These are phyloP conservation scores for Comarum palustre DNA, from an alignment of 306 rosid genomes.

Conservation along the genomic window DNA sequence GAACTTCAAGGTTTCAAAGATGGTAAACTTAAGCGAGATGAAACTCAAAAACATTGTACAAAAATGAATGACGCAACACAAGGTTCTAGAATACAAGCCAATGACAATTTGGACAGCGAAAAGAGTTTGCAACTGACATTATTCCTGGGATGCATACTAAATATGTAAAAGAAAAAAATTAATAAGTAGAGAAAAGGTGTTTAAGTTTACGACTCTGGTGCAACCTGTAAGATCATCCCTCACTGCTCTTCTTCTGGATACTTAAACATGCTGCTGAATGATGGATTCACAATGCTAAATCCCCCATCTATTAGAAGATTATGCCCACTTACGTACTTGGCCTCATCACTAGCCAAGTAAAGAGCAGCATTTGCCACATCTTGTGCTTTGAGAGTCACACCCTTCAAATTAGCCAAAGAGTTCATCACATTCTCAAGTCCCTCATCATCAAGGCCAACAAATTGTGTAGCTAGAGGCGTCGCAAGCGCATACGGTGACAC, in stretches of 20 bases:
- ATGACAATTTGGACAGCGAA: background rate
- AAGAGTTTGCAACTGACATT: background rate
- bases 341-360: conserved; percentile 69
- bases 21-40: background rate
- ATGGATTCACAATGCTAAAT: conserved; percentile 55
- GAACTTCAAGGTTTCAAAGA: background rate
- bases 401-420: conserved; percentile 51
- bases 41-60: background rate
- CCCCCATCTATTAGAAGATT: conserved; percentile 76
- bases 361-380: conserved; percentile 83
- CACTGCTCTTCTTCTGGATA: conserved; percentile 31
- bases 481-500: conserved; percentile 65
- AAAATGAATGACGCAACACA: background rate
- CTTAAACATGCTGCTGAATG: conserved; percentile 40
- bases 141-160: background rate
- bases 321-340: conserved; percentile 73
- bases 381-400: conserved; percentile 51
- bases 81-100: background rate
- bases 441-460: conserved; percentile 39
- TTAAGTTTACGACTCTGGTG: background rate
- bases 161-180: background rate
- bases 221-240: background rate
- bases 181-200: background rate
- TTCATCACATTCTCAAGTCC: conserved; percentile 42
- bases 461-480: conserved; percentile 51